These are phyloP conservation scores for Phallus indusiatus DNA, from an alignment of 768 basidiomycete genomes.

Conservation along the genomic window DNA sequence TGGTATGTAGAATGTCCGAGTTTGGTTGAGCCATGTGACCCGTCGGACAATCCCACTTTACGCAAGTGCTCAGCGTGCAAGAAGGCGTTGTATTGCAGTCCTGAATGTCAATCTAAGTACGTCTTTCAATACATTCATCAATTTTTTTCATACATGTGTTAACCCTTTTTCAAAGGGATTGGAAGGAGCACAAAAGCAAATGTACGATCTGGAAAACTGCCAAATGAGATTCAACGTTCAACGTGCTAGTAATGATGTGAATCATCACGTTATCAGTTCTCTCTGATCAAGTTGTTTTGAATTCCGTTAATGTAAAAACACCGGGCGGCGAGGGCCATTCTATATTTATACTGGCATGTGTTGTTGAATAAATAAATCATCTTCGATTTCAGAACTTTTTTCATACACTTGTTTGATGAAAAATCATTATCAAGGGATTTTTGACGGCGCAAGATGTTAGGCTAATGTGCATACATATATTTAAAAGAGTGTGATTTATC, in stretches of 20 bases:
- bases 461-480: no score
- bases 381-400: not conserved
- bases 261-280: not conserved
- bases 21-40: not conserved
- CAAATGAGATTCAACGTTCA: not conserved
- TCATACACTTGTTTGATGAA: not conserved
- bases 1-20: conserved; percentile 5
- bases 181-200: conserved; percentile 6
- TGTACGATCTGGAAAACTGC: not conserved
- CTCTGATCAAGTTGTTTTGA: not conserved
- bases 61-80: conserved; percentile 5
- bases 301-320: not conserved
- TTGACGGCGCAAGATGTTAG: no score
- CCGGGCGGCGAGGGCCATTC: not conserved
- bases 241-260: not conserved
- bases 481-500: no score
- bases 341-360: not conserved
- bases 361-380: not conserved
- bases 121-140: not conserved
- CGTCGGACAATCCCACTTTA: not conserved
- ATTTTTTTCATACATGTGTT: not conserved
- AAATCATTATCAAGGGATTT: no score
- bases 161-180: not conserved
- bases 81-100: not conserved
- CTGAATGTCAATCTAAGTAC: not conserved